A percentile compares a stretch with the other conserved stretches of the same genome.
Evolutionary conservation across 2,329 filamentous ascomycete genomes (phyloP).

Genomic region (Aureobasidium vineae): DNA sequence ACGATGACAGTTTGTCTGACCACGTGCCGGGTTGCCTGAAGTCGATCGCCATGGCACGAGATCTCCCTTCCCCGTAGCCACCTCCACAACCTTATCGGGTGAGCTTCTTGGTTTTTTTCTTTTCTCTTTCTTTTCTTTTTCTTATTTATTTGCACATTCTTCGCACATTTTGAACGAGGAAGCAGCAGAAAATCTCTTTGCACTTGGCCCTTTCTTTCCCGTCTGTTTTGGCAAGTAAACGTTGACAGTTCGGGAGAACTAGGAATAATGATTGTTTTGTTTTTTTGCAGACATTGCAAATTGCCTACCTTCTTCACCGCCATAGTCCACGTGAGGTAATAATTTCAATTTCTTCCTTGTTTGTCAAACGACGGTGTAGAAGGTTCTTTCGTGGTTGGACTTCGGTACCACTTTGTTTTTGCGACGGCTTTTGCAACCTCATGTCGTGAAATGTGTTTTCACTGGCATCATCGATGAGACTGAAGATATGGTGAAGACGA

Average conservation of each 20-base stretch:
- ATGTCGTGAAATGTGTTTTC: background rate
- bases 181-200: background rate
- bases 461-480: no score
- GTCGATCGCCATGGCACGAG: background rate
- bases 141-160: background rate
- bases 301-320: background rate
- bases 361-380: background rate
- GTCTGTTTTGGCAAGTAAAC: background rate
- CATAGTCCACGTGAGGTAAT: background rate
- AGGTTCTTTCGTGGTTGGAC: background rate
- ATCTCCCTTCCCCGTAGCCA: constrained; percentile 10
- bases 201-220: background rate
- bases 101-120: background rate
- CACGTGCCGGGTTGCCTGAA: constrained; percentile 18
- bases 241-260: background rate
- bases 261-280: background rate
- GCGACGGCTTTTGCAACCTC: background rate
- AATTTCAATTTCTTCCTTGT: background rate
- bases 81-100: constrained; percentile 18
- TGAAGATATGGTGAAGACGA: no score
- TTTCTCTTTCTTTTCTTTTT: background rate
- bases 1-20: background rate
- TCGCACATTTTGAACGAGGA: background rate
- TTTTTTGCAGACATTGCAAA: background rate
- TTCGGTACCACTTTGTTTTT: background rate